phyloP scores from a whole-genome alignment of 2,329 filamentous ascomycete genomes.

The Xylariaceae sp. region DNA sequence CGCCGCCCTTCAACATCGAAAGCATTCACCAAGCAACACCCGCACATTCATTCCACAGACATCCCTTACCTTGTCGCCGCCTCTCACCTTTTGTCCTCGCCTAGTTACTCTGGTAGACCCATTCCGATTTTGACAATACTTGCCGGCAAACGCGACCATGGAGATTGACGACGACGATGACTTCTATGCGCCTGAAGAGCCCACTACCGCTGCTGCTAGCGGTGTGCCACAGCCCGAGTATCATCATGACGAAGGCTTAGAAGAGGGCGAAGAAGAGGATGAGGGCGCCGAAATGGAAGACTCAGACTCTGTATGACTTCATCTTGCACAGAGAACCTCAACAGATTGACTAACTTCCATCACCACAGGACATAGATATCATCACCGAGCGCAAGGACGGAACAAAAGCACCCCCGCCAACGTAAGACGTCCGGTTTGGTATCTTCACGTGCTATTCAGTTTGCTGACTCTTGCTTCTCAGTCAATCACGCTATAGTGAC shows the following conservation, averaged over 20 bases:
- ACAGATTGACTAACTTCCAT: neutral
- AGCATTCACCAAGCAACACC: no score
- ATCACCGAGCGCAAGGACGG: constrained; percentile 65
- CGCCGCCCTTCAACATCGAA: no score
- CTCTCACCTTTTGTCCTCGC: no score
- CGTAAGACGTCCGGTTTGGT: constrained; percentile 39
- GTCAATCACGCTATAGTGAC: constrained; percentile 60
- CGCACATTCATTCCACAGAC: no score
- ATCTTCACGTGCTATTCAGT: neutral
- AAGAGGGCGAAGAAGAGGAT: constrained; percentile 63
- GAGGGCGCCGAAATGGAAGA: constrained; percentile 58
- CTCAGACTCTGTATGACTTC: constrained; percentile 47
- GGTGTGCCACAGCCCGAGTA: constrained; percentile 20
- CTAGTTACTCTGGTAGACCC: no score
- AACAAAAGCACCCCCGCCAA: constrained; percentile 54
- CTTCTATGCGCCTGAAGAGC: constrained; percentile 61
- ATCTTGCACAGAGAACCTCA: neutral
- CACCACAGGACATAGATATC: constrained; percentile 60
- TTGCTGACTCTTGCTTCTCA: constrained; percentile 25
- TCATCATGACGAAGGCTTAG: constrained; percentile 49
- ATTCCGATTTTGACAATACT: neutral
- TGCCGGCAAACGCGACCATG: constrained; percentile 40
- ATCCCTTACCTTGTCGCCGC: no score
- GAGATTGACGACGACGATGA: constrained; percentile 67
- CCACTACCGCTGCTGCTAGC: constrained; percentile 26